A percentile compares a stretch with the other conserved stretches of the same genome.
Conservation (phyloP, 768 basidiomycete genomes). For the Sarcodon aspratus region DNA sequence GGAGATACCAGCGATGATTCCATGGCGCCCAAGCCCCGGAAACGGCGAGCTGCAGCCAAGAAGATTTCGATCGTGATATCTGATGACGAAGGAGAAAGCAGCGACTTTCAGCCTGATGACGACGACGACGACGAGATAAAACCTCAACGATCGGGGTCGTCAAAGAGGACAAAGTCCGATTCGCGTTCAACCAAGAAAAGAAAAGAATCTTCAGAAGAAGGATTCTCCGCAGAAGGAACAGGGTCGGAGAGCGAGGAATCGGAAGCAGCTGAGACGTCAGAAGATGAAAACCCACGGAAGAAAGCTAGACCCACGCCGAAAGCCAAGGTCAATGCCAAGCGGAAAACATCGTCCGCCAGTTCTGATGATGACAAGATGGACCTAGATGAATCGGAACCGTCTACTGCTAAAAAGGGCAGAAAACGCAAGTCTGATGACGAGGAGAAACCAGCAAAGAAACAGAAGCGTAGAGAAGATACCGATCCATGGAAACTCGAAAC, state of each 20-base stretch:
- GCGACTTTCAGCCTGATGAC: constrained; percentile 4
- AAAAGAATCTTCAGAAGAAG: constrained; percentile 1
- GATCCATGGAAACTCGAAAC: constrained; percentile 75
- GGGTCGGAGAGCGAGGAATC: constrained; percentile 7
- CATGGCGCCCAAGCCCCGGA: constrained; percentile 24
- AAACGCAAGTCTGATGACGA: constrained; percentile 30
- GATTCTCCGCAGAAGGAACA: background rate
- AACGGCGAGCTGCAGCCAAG: constrained; percentile 24
- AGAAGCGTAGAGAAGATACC: constrained; percentile 47
- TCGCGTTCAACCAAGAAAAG: background rate
- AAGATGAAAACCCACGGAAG: constrained; percentile 10
- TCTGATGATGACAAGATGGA: constrained; percentile 40
- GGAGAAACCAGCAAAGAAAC: constrained; percentile 33
- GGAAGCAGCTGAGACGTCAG: constrained; percentile 11
- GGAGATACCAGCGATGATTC: constrained; percentile 18
- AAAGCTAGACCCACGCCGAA: constrained; percentile 4
- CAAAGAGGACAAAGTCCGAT: background rate
- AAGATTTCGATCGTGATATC: constrained; percentile 33
- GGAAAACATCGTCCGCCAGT: constrained; percentile 12
- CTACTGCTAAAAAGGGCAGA: constrained; percentile 25
- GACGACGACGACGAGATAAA: constrained; percentile 12
- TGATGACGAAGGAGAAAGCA: constrained; percentile 6
- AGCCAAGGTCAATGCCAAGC: constrained; percentile 2
- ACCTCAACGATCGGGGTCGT: background rate
- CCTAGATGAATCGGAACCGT: constrained; percentile 34